phyloP scores from a whole-genome alignment of 495 filamentous ascomycete species.

The Endocarpon pusillum region DNA sequence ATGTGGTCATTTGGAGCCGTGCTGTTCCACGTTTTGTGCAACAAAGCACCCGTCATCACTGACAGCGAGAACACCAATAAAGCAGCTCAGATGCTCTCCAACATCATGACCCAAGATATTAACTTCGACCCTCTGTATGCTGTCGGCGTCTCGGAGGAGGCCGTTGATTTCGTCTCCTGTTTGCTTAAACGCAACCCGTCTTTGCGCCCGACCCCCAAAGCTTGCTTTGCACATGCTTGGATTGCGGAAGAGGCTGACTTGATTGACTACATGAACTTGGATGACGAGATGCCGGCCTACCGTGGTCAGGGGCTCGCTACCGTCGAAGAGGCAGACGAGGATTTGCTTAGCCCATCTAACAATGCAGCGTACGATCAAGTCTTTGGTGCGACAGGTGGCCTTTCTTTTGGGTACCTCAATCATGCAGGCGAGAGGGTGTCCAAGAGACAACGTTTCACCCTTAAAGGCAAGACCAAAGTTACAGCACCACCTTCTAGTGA shows the following conservation, averaged over 20 bases:
- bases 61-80: slow-evolving; percentile 34
- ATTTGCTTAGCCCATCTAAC: slow-evolving; percentile 38
- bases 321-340: slow-evolving; percentile 31
- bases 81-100: slow-evolving; percentile 52
- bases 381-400: slow-evolving; percentile 13
- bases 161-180: slow-evolving; percentile 52
- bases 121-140: slow-evolving; percentile 40
- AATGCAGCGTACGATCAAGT: slow-evolving; percentile 36
- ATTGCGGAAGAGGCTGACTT: slow-evolving; percentile 28
- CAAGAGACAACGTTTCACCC: slow-evolving; percentile 23
- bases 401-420: no score
- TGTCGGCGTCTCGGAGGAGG: slow-evolving; percentile 39
- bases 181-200: slow-evolving; percentile 63
- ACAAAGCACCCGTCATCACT: slow-evolving; percentile 61
- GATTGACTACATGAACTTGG: slow-evolving; percentile 29
- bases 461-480: slow-evolving; percentile 17
- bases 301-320: slow-evolving; percentile 15
- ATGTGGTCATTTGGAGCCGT: slow-evolving; percentile 92
- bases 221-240: slow-evolving; percentile 54
- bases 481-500: slow-evolving; percentile 10
- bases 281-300: slow-evolving; percentile 17
- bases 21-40: slow-evolving; percentile 61
- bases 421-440: slow-evolving; percentile 22
- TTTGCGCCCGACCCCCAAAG: slow-evolving; percentile 42
- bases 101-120: slow-evolving; percentile 58